phyloP scores from a whole-genome alignment of 495 filamentous ascomycete species.

The Margaritispora aquatica region DNA sequence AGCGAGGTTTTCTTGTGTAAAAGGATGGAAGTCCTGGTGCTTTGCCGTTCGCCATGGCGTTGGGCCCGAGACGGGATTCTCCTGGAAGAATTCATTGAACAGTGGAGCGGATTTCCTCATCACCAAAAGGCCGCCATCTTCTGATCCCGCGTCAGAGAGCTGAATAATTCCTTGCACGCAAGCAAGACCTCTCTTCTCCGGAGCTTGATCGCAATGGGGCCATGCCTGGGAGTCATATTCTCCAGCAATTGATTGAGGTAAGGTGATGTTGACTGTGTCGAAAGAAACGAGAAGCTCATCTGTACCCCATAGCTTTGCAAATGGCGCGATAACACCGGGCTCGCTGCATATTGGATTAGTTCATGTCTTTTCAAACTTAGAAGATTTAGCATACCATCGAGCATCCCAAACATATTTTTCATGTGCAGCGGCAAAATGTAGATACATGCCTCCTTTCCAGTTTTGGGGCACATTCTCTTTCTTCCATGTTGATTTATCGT shows the following conservation, averaged over 20 bases:
- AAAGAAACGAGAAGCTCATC: conserved; percentile 30
- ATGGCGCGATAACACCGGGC: conserved; percentile 30
- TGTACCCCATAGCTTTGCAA: conserved; percentile 29
- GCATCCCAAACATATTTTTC: conserved; percentile 24
- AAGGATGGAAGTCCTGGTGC: conserved; percentile 26
- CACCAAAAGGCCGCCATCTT: conserved; percentile 33
- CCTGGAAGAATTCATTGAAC: conserved; percentile 30
- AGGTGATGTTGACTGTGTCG: conserved; percentile 15
- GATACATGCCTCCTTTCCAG: conserved; percentile 21
- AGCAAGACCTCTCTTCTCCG: conserved; percentile 24
- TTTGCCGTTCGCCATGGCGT: conserved; percentile 16
- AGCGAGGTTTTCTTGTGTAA: conserved; percentile 28
- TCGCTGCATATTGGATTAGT: conserved; percentile 30
- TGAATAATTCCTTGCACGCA: conserved; percentile 41
- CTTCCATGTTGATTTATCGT: neutral
- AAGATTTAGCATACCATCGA: conserved; percentile 18
- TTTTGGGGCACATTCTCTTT: conserved; percentile 5
- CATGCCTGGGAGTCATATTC: conserved; percentile 14
- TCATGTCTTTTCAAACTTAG: neutral
- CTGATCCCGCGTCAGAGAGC: conserved; percentile 30
- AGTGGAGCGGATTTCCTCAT: conserved; percentile 27
- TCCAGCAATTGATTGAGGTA: neutral
- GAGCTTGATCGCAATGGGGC: conserved; percentile 28
- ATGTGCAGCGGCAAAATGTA: conserved; percentile 30
- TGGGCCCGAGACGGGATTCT: conserved; percentile 24